These are phyloP conservation scores for Amanita inopinata DNA, from an alignment of 768 basidiomycete species.

Conservation along the genomic window DNA sequence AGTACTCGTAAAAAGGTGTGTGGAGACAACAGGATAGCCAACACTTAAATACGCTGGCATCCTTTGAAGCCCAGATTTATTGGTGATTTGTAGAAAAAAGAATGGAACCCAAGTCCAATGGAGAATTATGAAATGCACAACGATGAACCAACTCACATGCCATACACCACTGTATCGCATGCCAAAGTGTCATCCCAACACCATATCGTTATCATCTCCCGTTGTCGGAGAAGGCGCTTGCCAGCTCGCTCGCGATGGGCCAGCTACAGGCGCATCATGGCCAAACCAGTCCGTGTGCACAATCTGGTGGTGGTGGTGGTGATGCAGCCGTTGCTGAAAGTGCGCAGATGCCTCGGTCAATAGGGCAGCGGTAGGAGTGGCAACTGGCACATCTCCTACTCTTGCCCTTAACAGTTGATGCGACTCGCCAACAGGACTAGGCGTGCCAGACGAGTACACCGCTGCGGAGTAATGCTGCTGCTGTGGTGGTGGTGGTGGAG, in stretches of 20 bases:
- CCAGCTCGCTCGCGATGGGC: conserved; percentile 1
- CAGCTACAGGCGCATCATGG: neutral
- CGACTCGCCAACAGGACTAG: neutral
- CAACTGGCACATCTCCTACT: neutral
- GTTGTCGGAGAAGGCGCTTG: neutral
- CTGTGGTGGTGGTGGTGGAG: neutral
- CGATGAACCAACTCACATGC: neutral
- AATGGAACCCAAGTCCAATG: neutral
- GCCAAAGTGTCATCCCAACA: conserved; percentile 9
- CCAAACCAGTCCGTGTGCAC: conserved; percentile 6
- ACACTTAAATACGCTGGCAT: too few relatives aligned
- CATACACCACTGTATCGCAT: neutral
- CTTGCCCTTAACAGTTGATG: neutral
- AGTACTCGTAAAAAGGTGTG: neutral
- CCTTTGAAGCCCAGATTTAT: too few relatives aligned
- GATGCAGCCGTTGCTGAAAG: conserved; percentile 1
- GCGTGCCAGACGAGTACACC: neutral
- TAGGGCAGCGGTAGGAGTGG: neutral
- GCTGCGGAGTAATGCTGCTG: neutral
- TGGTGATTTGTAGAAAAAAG: too few relatives aligned
- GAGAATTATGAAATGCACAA: neutral
- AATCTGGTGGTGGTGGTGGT: neutral
- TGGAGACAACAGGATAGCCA: neutral
- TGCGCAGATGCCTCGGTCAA: conserved; percentile 7
- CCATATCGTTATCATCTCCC: conserved; percentile 4